Conservation (phyloP, 352 stramenopile species). For the Globisporangium cystogenes region DNA sequence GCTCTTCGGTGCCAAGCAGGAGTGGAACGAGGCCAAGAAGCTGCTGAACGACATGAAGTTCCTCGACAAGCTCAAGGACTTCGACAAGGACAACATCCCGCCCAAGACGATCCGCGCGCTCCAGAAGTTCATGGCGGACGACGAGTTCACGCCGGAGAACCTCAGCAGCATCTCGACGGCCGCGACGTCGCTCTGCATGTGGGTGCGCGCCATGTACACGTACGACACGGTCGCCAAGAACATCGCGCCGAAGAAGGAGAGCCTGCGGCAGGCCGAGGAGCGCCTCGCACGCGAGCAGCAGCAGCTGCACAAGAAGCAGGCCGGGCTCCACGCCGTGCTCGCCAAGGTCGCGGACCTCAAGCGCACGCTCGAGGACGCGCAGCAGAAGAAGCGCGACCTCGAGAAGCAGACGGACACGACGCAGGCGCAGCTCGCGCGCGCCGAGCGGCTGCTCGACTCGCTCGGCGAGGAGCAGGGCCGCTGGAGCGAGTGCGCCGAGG, state of each 20-base stretch:
- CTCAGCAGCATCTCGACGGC: slow-evolving; percentile 86
- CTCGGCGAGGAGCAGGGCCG: slow-evolving; percentile 88
- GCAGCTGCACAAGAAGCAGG: slow-evolving; percentile 86
- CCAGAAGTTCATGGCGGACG: slow-evolving; percentile 85
- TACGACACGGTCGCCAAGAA: slow-evolving; percentile 93
- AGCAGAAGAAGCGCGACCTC: slow-evolving; percentile 91
- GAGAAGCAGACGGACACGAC: slow-evolving; percentile 87
- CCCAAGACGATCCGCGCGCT: slow-evolving; percentile 87
- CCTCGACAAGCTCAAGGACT: slow-evolving; percentile 84
- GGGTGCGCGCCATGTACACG: slow-evolving; percentile 91
- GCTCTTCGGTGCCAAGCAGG: slow-evolving; percentile 83
- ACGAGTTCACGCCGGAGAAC: slow-evolving; percentile 91
- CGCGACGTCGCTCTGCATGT: slow-evolving; percentile 93
- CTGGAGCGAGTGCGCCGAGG: slow-evolving; percentile 83
- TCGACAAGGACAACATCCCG: slow-evolving; percentile 87
- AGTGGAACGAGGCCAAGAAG: slow-evolving; percentile 91
- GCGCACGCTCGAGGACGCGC: slow-evolving; percentile 77
- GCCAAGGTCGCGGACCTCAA: slow-evolving; percentile 88
- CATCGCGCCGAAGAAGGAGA: slow-evolving; percentile 92
- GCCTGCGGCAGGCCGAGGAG: slow-evolving; percentile 83
- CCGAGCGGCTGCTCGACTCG: slow-evolving; percentile 89
- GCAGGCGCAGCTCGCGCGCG: slow-evolving; percentile 82
- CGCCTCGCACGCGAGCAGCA: slow-evolving; percentile 82
- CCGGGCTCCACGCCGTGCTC: slow-evolving; percentile 69
- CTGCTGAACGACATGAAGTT: slow-evolving; percentile 92